A percentile compares a stretch with the other conserved stretches of the same genome.
These are phyloP conservation scores for Fraxinus albicans DNA, from an alignment of 305 asterid genomes.

Conservation along the genomic window DNA sequence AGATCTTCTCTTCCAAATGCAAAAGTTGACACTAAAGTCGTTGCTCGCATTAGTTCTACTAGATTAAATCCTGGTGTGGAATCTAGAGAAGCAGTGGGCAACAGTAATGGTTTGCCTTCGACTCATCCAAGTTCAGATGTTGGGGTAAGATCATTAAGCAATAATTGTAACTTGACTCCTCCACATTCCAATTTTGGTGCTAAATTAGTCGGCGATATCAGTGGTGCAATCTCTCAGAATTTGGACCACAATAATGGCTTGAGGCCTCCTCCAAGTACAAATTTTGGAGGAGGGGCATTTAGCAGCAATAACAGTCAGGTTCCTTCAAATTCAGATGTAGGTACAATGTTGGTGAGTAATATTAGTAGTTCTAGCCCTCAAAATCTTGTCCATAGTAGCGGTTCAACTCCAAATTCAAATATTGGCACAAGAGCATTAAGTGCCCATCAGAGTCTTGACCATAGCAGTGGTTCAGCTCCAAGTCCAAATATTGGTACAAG, in stretches of 20 bases:
- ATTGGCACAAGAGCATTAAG: slow-evolving; percentile 11
- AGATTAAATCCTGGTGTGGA: slow-evolving; percentile 19
- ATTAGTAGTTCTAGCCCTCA: slow-evolving; percentile 33
- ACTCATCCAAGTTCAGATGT: slow-evolving; percentile 28
- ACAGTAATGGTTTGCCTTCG: slow-evolving; percentile 37
- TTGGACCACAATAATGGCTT: slow-evolving; percentile 29
- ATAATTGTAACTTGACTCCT: slow-evolving; percentile 29
- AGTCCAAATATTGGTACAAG: slow-evolving; percentile 14
- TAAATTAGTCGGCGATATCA: slow-evolving; percentile 24
- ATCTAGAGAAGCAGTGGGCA: slow-evolving; percentile 36
- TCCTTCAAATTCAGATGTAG: slow-evolving; percentile 30
- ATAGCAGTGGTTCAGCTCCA: slow-evolving; percentile 13
- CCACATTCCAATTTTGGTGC: slow-evolving; percentile 32
- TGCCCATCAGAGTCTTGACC: not conserved
- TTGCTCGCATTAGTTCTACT: slow-evolving; percentile 27
- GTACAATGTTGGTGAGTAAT: slow-evolving; percentile 28
- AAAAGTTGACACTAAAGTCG: slow-evolving; percentile 32
- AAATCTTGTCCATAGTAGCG: slow-evolving; percentile 18
- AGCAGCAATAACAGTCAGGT: slow-evolving; percentile 29
- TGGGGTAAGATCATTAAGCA: slow-evolving; percentile 29
- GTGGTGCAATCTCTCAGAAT: slow-evolving; percentile 35
- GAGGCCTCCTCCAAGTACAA: slow-evolving; percentile 32
- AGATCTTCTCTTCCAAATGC: slow-evolving; percentile 36
- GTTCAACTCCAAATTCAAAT: slow-evolving; percentile 17
- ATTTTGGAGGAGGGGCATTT: slow-evolving; percentile 33